Evolutionary conservation across 2,329 filamentous ascomycete species (phyloP).

Genomic region (Alternaria solani): DNA sequence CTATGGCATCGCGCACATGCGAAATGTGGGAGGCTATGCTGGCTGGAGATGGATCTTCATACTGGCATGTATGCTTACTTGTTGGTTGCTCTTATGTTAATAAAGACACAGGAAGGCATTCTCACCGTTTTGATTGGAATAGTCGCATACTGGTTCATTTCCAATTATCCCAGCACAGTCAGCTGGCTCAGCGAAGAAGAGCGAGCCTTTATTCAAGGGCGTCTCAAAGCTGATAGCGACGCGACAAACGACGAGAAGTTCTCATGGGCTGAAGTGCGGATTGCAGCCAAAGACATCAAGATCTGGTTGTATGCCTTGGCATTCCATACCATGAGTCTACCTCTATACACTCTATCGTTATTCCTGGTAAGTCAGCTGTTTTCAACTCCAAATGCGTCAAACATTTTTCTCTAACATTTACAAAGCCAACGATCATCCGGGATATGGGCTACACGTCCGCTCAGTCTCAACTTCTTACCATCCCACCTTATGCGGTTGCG

Average conservation of each 20-base stretch:
- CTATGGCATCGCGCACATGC: conserved; percentile 67
- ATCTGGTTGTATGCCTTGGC: conserved; percentile 69
- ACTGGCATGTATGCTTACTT: conserved; percentile 31
- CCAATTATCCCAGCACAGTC: conserved; percentile 70
- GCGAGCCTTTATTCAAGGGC: conserved; percentile 65
- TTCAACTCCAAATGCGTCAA: too few species aligned
- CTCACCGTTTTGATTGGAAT: conserved; percentile 47
- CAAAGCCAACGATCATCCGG: conserved; percentile 62
- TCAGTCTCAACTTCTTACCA: conserved; percentile 56
- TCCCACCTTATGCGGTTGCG: conserved; percentile 54
- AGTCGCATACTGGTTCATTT: conserved; percentile 64
- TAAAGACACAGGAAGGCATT: conserved; percentile 41
- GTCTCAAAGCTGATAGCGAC: conserved; percentile 73
- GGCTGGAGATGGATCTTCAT: conserved; percentile 56
- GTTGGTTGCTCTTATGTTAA: conserved; percentile 14
- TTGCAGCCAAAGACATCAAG: conserved; percentile 62
- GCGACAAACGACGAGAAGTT: conserved; percentile 74
- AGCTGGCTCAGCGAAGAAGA: conserved; percentile 63
- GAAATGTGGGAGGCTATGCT: conserved; percentile 59
- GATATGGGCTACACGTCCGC: conserved; percentile 55
- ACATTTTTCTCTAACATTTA: neutral
- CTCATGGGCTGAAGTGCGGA: conserved; percentile 69
- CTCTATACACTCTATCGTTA: conserved; percentile 49
- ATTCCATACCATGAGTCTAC: conserved; percentile 76
- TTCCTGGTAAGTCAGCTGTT: conserved; percentile 46